Evolutionary conservation across 768 basidiomycete genomes (phyloP).

Genomic region (Pleurotus salmoneostramineus): DNA sequence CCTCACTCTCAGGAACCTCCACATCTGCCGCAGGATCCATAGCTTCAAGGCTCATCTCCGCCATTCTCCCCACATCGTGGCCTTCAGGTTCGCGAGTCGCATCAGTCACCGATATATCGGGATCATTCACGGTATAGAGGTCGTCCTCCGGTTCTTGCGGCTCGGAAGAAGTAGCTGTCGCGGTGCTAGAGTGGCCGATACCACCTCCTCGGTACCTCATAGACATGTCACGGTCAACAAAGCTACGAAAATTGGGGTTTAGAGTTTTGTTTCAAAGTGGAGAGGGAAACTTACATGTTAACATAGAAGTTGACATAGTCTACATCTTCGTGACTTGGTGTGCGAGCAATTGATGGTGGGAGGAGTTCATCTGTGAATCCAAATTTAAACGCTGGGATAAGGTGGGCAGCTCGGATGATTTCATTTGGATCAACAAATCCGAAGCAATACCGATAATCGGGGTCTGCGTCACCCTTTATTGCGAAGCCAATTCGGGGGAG

Average conservation of each 20-base stretch:
- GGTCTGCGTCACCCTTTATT: background rate
- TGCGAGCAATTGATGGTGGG: background rate
- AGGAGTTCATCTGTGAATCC: slow-evolving; percentile 2
- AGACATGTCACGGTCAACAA: slow-evolving; percentile 23
- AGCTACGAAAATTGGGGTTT: slow-evolving; percentile 8
- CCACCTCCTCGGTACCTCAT: slow-evolving; percentile 20
- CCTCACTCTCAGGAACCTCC: background rate
- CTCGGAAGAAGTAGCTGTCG: too few species aligned
- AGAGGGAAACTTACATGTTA: slow-evolving; percentile 26
- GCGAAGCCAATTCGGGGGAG: slow-evolving; percentile 9
- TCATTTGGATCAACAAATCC: slow-evolving; percentile 10
- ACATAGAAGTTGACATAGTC: slow-evolving; percentile 31
- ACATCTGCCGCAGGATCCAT: background rate
- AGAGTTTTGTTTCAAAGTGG: background rate
- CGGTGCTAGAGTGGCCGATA: slow-evolving; percentile 22
- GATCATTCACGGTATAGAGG: background rate
- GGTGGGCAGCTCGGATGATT: slow-evolving; percentile 10
- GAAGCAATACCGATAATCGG: background rate
- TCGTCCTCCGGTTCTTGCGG: slow-evolving; percentile 22
- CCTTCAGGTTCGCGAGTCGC: too few species aligned
- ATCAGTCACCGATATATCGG: too few species aligned
- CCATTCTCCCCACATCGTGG: background rate
- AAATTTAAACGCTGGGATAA: slow-evolving; percentile 10
- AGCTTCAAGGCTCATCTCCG: background rate
- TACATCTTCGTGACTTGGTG: background rate